Percentiles rank a stretch among this genome's conserved stretches.
Evolutionary conservation across 2,329 filamentous ascomycete species (phyloP).

Genomic region (Stachybotrys chlorohalonatus): DNA sequence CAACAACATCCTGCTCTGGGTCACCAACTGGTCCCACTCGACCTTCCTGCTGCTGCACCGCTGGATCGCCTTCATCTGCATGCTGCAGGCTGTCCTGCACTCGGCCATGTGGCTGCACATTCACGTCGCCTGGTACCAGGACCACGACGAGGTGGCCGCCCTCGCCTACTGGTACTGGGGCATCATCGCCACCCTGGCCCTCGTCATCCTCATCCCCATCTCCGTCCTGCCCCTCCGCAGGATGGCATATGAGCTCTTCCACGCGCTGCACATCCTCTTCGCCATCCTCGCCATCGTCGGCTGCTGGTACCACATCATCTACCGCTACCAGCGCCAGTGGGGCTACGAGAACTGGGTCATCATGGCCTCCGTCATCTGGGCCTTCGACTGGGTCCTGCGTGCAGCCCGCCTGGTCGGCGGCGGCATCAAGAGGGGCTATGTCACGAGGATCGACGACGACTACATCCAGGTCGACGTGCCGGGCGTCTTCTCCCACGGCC

Average conservation of each 20-base stretch:
- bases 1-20: constrained; percentile 37
- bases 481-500: constrained; percentile 8
- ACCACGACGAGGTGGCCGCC: not conserved
- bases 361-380: constrained; percentile 15
- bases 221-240: constrained; percentile 25
- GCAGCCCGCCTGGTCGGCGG: constrained; percentile 5
- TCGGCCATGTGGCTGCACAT: constrained; percentile 28
- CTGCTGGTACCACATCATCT: constrained; percentile 30
- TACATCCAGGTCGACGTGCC: constrained; percentile 16
- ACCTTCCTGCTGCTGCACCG: constrained; percentile 40
- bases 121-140: not conserved
- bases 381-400: constrained; percentile 12
- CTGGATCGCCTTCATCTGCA: constrained; percentile 35
- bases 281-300: constrained; percentile 29
- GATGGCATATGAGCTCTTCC: constrained; percentile 31
- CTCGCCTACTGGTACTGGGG: constrained; percentile 29
- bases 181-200: constrained; percentile 24
- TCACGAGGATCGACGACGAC: constrained; percentile 13
- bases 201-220: constrained; percentile 16
- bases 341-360: constrained; percentile 29
- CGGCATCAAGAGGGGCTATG: constrained; percentile 10
- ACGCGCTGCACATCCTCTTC: constrained; percentile 30
- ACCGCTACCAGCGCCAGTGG: constrained; percentile 25
- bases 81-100: constrained; percentile 36
- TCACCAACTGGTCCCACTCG: constrained; percentile 39